Percentiles rank a stretch among this genome's conserved stretches.
Conservation (phyloP, 495 filamentous ascomycete species). For the Penicillium odoratum region DNA sequence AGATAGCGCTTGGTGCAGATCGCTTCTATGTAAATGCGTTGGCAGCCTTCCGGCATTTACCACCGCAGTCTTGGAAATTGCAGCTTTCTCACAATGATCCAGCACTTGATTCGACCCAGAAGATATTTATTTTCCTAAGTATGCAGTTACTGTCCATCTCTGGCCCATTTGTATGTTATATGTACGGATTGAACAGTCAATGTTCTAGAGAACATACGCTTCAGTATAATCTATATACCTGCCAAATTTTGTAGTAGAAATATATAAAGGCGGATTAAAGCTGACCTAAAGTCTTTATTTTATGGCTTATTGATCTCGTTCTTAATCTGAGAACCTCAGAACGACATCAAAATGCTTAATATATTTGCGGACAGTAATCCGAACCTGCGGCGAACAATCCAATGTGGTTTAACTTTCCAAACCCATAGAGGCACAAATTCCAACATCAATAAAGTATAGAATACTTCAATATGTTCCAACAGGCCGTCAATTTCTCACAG, state of each 20-base stretch:
- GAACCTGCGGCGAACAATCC: slow-evolving; percentile 3
- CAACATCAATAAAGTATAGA: neutral
- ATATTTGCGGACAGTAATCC: neutral
- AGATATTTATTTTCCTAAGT: no score
- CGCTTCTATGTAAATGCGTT: neutral
- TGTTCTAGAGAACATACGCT: no score
- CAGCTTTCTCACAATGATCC: neutral
- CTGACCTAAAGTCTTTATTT: neutral
- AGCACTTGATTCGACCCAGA: no score
- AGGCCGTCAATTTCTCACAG: slow-evolving; percentile 49
- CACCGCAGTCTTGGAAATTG: neutral
- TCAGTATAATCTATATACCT: no score
- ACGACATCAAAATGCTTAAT: neutral
- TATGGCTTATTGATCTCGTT: no score
- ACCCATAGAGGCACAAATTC: neutral
- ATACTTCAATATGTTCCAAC: neutral
- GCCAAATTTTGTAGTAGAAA: no score
- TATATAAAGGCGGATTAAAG: neutral
- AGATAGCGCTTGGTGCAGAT: slow-evolving; percentile 22
- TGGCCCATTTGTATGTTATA: no score
- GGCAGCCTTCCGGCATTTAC: neutral
- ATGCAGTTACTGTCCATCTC: no score
- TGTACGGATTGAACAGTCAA: no score
- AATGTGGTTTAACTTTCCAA: neutral
- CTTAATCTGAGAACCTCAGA: no score